Evolutionary conservation across 768 basidiomycete genomes (phyloP).

Genomic region (Glaciozyma antarctica): DNA sequence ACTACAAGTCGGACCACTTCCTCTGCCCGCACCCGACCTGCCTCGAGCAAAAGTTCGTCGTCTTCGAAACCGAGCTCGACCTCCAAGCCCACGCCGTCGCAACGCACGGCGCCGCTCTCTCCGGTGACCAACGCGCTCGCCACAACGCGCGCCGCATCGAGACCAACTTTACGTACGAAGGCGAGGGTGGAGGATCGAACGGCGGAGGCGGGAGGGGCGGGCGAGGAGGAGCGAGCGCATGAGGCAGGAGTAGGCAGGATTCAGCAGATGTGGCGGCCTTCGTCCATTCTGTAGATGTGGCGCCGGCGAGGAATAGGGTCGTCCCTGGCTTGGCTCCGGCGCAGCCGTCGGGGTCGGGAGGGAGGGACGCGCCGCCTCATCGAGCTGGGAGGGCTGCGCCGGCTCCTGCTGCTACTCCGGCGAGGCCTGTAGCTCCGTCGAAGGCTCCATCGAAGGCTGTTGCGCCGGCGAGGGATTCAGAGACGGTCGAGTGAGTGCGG

Average conservation of each 20-base stretch:
- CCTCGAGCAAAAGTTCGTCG: conserved; percentile 82
- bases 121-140: conserved; percentile 51
- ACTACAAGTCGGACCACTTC: conserved; percentile 65
- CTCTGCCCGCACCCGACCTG: conserved; percentile 67
- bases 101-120: conserved; percentile 52
- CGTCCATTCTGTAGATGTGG: conserved; percentile 5
- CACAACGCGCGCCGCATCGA: conserved; percentile 60
- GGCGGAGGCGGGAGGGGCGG: conserved; percentile 12
- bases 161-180: conserved; percentile 44
- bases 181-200: not conserved
- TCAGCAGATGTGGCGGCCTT: conserved; percentile 7
- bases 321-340: conserved; percentile 27
- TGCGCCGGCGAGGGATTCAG: not conserved
- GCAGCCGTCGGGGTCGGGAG: not conserved
- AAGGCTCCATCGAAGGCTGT: conserved; percentile 1
- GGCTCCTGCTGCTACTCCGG: not conserved
- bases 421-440: not conserved
- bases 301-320: conserved; percentile 27
- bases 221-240: conserved; percentile 1
- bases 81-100: conserved; percentile 85
- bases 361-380: conserved; percentile 2
- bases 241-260: conserved; percentile 5
- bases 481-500: conserved; percentile 31
- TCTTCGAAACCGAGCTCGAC: conserved; percentile 77
- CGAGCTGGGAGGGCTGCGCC: not conserved